Evolutionary conservation across 2,329 filamentous ascomycete genomes (phyloP).

Genomic region (Calcarisporium arbuscula): DNA sequence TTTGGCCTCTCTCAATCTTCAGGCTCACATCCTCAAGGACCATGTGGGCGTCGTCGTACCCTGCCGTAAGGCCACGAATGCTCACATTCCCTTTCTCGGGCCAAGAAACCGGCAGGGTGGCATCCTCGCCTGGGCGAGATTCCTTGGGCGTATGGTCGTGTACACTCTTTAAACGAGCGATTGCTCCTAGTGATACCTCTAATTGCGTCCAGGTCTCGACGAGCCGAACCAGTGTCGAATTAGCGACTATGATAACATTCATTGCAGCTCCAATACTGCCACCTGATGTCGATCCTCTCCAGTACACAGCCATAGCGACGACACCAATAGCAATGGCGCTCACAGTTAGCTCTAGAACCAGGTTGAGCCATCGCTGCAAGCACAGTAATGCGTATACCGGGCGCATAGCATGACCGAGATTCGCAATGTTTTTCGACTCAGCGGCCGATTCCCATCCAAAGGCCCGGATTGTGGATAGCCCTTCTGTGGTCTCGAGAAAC

Average conservation of each 20-base stretch:
- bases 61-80: slow-evolving; percentile 10
- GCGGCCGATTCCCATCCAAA: slow-evolving; percentile 17
- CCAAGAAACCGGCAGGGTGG: slow-evolving; percentile 10
- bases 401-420: slow-evolving; percentile 27
- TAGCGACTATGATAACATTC: slow-evolving; percentile 17
- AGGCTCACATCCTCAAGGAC: slow-evolving; percentile 13
- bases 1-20: slow-evolving; percentile 11
- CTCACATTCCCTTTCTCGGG: slow-evolving; percentile 11
- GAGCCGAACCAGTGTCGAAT: slow-evolving; percentile 14
- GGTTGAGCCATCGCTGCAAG: slow-evolving; percentile 40
- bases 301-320: slow-evolving; percentile 30
- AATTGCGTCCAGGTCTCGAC: slow-evolving; percentile 16
- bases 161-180: slow-evolving; percentile 13
- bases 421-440: slow-evolving; percentile 29
- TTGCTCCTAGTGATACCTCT: slow-evolving; percentile 18
- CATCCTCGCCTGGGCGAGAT: slow-evolving; percentile 4
- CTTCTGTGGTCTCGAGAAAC: slow-evolving; percentile 30
- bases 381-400: slow-evolving; percentile 33
- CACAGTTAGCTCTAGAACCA: slow-evolving; percentile 38
- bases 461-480: slow-evolving; percentile 20
- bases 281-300: slow-evolving; percentile 7
- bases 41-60: slow-evolving; percentile 11
- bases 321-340: slow-evolving; percentile 24
- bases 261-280: slow-evolving; percentile 16
- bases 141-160: slow-evolving; percentile 12